Conservation (phyloP, 306 rosid genomes). For the Vigna reflexopilosa region DNA sequence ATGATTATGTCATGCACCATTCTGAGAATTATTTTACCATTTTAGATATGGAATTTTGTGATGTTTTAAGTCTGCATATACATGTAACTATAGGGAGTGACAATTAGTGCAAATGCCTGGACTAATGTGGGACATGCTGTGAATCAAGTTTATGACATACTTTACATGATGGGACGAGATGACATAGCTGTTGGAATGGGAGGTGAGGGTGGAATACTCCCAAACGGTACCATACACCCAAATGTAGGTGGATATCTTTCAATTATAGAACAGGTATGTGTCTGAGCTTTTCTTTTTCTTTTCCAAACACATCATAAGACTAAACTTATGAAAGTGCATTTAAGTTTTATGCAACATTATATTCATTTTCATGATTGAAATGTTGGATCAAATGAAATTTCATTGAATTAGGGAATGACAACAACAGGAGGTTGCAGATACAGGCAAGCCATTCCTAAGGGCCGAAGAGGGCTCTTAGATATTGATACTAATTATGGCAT, state of each 20-base stretch:
- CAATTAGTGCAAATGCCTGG: slow-evolving; percentile 84
- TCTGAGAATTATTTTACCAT: slow-evolving; percentile 9
- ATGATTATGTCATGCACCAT: slow-evolving; percentile 14
- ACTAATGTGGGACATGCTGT: slow-evolving; percentile 84
- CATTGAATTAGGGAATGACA: slow-evolving; percentile 68
- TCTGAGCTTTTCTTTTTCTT: neutral
- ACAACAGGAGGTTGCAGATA: slow-evolving; percentile 89
- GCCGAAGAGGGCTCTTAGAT: slow-evolving; percentile 74
- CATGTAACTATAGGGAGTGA: slow-evolving; percentile 67
- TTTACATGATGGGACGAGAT: slow-evolving; percentile 94
- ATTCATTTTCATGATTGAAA: slow-evolving; percentile 25
- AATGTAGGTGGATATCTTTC: slow-evolving; percentile 97
- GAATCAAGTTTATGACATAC: slow-evolving; percentile 86
- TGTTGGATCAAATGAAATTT: slow-evolving; percentile 5
- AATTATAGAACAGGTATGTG: slow-evolving; percentile 79
- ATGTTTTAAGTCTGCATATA: slow-evolving; percentile 16
- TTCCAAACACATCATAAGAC: neutral
- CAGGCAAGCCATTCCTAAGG: slow-evolving; percentile 82
- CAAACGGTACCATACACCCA: slow-evolving; percentile 75
- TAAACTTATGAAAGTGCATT: neutral
- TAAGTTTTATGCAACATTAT: neutral
- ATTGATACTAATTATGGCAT: slow-evolving; percentile 75
- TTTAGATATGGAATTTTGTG: neutral
- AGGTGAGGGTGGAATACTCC: slow-evolving; percentile 86
- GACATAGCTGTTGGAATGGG: slow-evolving; percentile 91